A percentile compares a stretch with the other conserved stretches of the same genome.
Evolutionary conservation across 2,329 filamentous ascomycete genomes (phyloP).

Genomic region (Colletotrichum lupini): DNA sequence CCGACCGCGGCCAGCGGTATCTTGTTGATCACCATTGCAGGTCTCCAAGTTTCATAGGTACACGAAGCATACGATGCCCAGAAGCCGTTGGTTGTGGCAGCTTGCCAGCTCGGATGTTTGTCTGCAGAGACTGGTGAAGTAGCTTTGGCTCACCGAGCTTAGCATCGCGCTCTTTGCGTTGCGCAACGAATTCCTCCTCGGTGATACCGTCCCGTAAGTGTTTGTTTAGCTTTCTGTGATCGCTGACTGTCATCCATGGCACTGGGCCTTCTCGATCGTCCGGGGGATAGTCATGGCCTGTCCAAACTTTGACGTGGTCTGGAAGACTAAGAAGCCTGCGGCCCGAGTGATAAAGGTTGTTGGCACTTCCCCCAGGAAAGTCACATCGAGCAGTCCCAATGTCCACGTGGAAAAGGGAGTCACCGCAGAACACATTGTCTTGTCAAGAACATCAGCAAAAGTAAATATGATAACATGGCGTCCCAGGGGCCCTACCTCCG

Average conservation of each 20-base stretch:
- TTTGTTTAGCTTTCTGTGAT: slow-evolving; percentile 58
- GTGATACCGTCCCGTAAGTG: slow-evolving; percentile 56
- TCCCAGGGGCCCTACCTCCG: slow-evolving; percentile 47
- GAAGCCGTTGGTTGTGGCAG: slow-evolving; percentile 48
- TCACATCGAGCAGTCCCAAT: slow-evolving; percentile 65
- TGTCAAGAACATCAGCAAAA: slow-evolving; percentile 33
- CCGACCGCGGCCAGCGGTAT: not conserved
- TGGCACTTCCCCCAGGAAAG: slow-evolving; percentile 63
- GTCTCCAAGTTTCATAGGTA: slow-evolving; percentile 45
- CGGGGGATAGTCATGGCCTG: slow-evolving; percentile 65
- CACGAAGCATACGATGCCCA: slow-evolving; percentile 46
- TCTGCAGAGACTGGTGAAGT: slow-evolving; percentile 61
- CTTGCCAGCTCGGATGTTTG: slow-evolving; percentile 62
- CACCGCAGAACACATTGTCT: slow-evolving; percentile 62
- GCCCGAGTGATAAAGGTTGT: slow-evolving; percentile 55
- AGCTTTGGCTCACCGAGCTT: slow-evolving; percentile 56
- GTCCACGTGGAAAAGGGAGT: slow-evolving; percentile 64
- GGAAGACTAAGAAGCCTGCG: slow-evolving; percentile 55
- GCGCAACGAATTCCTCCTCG: slow-evolving; percentile 56
- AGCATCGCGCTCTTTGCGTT: slow-evolving; percentile 55
- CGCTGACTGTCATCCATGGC: slow-evolving; percentile 55
- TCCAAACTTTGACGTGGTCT: slow-evolving; percentile 60
- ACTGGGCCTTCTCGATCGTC: slow-evolving; percentile 45
- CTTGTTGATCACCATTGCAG: slow-evolving; percentile 62
- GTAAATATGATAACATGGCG: not conserved